Conservation (phyloP, 371 early-diverging fungal species). For the Cokeromyces recurvatus region DNA sequence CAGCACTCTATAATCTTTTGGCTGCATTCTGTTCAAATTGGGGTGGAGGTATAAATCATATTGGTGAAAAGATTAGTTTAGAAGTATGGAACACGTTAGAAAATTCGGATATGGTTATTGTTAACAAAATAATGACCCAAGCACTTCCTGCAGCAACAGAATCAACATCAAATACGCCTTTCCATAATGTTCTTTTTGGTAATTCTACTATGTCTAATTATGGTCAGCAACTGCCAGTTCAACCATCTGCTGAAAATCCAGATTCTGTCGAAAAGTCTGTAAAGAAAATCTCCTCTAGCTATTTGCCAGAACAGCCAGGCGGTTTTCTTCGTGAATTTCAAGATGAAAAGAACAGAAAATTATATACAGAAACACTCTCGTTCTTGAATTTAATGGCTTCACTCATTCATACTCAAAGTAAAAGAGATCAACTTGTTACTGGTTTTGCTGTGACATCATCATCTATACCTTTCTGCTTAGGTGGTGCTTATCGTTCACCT, state of each 20-base stretch:
- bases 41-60: slow-evolving; percentile 22
- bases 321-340: slow-evolving; percentile 17
- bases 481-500: slow-evolving; percentile 59
- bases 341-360: slow-evolving; percentile 46
- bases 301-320: slow-evolving; percentile 11
- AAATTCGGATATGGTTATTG: slow-evolving; percentile 18
- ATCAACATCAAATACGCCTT: background rate
- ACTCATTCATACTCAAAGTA: slow-evolving; percentile 61
- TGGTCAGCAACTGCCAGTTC: background rate
- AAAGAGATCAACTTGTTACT: slow-evolving; percentile 21
- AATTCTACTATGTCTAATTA: background rate
- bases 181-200: background rate
- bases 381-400: slow-evolving; percentile 66
- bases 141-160: background rate
- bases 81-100: slow-evolving; percentile 27
- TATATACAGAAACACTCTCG: slow-evolving; percentile 80
- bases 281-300: slow-evolving; percentile 2
- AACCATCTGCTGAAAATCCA: background rate
- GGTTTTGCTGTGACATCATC: slow-evolving; percentile 31
- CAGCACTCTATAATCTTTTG: slow-evolving; percentile 19
- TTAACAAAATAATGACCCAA: slow-evolving; percentile 10
- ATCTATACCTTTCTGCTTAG: slow-evolving; percentile 57
- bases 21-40: slow-evolving; percentile 30
- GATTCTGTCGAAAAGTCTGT: no score
- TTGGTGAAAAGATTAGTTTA: slow-evolving; percentile 16